Evolutionary conservation across 768 basidiomycete species (phyloP).

Genomic region (Podaxis pistillaris): DNA sequence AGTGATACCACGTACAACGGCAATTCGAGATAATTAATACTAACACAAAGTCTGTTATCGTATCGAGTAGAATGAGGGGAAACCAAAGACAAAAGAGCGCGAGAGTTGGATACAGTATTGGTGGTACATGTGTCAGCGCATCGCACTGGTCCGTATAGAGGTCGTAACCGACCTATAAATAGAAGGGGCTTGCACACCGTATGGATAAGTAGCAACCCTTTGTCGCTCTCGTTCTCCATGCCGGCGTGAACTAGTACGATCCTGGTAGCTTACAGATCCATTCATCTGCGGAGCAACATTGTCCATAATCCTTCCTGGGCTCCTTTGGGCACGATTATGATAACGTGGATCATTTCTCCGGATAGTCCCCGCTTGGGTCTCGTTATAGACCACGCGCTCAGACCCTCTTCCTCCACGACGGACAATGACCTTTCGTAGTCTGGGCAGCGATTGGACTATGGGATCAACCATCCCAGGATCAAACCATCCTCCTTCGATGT

Average conservation of each 20-base stretch:
- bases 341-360: neutral
- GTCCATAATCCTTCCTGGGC: constrained; percentile 1
- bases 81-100: neutral
- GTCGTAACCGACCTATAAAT: neutral
- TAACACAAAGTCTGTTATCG: no score
- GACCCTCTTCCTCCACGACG: constrained; percentile 22
- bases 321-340: neutral
- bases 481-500: constrained; percentile 48
- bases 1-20: neutral
- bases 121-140: neutral
- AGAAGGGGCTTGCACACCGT: constrained; percentile 1
- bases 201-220: constrained; percentile 8
- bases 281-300: constrained; percentile 10
- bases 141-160: neutral
- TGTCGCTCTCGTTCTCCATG: constrained; percentile 11
- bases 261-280: constrained; percentile 9
- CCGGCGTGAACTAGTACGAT: neutral
- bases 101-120: neutral
- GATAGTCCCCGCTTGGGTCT: constrained; percentile 3
- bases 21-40: neutral
- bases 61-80: neutral
- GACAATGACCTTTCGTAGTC: constrained; percentile 32
- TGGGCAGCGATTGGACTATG: constrained; percentile 31
- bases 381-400: constrained; percentile 8
- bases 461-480: constrained; percentile 38